Evolutionary conservation across 208 protist genomes (phyloP).

Genomic region (Acanthamoeba healyi): DNA sequence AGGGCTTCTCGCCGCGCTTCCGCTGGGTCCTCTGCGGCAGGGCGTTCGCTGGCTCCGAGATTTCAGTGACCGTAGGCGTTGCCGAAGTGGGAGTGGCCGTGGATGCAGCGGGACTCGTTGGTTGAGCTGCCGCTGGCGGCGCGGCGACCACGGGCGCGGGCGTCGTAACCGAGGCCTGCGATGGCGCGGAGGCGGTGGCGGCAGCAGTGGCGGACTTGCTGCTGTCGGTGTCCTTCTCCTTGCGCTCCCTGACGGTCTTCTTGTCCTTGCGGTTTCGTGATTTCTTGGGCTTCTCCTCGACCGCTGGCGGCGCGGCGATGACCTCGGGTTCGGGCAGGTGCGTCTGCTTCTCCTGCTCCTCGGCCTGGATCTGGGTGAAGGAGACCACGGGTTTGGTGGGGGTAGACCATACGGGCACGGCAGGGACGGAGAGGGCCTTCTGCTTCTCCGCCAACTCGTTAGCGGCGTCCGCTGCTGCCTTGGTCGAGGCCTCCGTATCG

Average conservation of each 20-base stretch:
- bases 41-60: neutral
- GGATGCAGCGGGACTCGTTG: neutral
- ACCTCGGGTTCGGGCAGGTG: neutral
- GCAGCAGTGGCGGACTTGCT: neutral
- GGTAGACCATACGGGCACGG: constrained; percentile 14
- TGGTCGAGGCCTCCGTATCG: neutral
- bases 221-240: neutral
- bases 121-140: neutral
- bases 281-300: constrained; percentile 21
- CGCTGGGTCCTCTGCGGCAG: neutral
- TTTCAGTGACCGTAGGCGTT: neutral
- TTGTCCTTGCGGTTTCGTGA: neutral
- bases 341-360: constrained; percentile 57
- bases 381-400: constrained; percentile 24
- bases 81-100: too few relatives aligned
- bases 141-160: too few relatives aligned
- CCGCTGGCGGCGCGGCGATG: neutral
- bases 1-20: neutral
- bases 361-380: constrained; percentile 49
- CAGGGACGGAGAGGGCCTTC: neutral
- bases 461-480: neutral
- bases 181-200: neutral
- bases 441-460: neutral
- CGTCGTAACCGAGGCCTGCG: neutral
- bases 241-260: neutral